Conservation (phyloP, 2,329 filamentous ascomycete genomes). For the Fusarium musae region DNA sequence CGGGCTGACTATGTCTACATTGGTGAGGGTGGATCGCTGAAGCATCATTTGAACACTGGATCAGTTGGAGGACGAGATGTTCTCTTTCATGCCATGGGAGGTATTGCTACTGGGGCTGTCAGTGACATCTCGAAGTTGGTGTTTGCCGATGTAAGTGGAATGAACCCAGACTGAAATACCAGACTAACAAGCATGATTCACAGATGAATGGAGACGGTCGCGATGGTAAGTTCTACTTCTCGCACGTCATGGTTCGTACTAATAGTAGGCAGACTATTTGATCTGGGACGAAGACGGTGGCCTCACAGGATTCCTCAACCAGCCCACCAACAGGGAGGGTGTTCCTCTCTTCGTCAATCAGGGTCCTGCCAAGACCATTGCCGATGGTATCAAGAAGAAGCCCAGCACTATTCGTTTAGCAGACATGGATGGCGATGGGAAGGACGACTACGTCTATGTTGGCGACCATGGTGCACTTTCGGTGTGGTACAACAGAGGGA, state of each 20-base stretch:
- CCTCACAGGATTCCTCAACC: slow-evolving; percentile 13
- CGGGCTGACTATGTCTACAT: slow-evolving; percentile 42
- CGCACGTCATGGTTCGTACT: fast-evolving
- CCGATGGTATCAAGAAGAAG: slow-evolving; percentile 12
- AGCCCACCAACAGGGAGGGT: slow-evolving; percentile 2
- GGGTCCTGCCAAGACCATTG: not conserved
- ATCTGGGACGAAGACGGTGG: slow-evolving; percentile 19
- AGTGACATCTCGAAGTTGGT: not conserved
- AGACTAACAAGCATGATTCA: fast-evolving
- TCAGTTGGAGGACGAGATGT: not conserved
- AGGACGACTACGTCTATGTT: slow-evolving; percentile 36
- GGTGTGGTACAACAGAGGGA: slow-evolving; percentile 16
- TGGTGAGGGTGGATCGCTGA: slow-evolving; percentile 34
- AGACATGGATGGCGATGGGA: slow-evolving; percentile 33
- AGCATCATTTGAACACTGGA: slow-evolving; percentile 36
- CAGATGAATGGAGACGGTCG: slow-evolving; percentile 17
- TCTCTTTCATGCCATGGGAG: not conserved
- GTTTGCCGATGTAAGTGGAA: slow-evolving; percentile 3
- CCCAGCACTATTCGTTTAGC: slow-evolving; percentile 25
- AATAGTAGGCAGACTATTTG: not conserved
- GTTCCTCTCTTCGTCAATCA: slow-evolving; percentile 15
- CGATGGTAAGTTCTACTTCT: not conserved
- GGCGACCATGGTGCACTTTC: slow-evolving; percentile 40
- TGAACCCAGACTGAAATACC: fast-evolving
- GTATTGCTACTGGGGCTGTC: not conserved